These are phyloP conservation scores for Hericium coralloides DNA, from an alignment of 768 basidiomycete genomes.

Conservation along the genomic window DNA sequence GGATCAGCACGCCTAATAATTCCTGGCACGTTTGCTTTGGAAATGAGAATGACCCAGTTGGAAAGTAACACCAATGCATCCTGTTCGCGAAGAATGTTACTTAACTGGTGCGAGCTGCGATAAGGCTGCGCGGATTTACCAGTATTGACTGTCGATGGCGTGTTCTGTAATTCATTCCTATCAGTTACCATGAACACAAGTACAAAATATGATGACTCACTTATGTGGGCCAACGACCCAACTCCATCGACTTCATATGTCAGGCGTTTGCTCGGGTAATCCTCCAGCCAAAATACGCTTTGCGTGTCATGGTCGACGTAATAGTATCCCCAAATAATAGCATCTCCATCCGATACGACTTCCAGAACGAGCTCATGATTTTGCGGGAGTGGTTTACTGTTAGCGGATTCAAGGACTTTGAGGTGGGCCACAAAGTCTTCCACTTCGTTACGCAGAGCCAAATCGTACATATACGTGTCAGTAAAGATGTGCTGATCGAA, in stretches of 20 bases:
- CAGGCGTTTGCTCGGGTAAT: constrained; percentile 27
- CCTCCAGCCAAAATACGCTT: constrained; percentile 45
- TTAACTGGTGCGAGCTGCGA: background rate
- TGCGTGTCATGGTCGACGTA: constrained; percentile 39
- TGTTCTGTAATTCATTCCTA: background rate
- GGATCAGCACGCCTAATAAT: too few species aligned
- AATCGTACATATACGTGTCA: constrained; percentile 44
- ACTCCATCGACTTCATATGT: constrained; percentile 15
- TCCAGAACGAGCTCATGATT: constrained; percentile 34
- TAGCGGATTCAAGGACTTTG: constrained; percentile 7
- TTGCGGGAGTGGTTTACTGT: constrained; percentile 10
- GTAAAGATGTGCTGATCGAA: constrained; percentile 38
- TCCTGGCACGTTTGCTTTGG: background rate
- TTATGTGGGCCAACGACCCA: background rate
- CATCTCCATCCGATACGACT: constrained; percentile 19
- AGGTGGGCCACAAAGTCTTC: constrained; percentile 24
- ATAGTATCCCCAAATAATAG: constrained; percentile 34
- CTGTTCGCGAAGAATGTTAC: background rate
- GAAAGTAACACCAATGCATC: background rate
- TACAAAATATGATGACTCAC: background rate
- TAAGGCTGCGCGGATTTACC: background rate
- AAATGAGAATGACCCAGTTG: background rate
- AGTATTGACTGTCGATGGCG: background rate
- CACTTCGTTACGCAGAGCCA: constrained; percentile 23
- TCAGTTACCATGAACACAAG: background rate